phyloP scores from a whole-genome alignment of 139 green algal species.

The Micractinium conductrix region DNA sequence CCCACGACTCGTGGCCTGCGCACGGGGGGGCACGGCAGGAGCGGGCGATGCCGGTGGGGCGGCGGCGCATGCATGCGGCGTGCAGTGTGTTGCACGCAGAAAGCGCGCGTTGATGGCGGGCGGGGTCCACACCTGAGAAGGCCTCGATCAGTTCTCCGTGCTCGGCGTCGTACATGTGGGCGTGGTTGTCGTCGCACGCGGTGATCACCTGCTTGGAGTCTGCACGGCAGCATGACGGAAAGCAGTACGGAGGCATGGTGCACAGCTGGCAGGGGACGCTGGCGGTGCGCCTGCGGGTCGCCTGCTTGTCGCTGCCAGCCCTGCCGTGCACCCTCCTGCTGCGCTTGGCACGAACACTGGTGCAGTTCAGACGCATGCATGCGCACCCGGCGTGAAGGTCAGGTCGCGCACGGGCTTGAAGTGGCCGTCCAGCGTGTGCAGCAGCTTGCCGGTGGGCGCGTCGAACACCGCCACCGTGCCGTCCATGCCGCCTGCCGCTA shows the following conservation, averaged over 20 bases:
- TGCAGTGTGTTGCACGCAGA: too few relatives aligned
- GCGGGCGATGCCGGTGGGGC: neutral
- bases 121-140: slow-evolving; percentile 77
- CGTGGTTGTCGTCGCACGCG: slow-evolving; percentile 92
- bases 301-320: too few relatives aligned
- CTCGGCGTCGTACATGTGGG: slow-evolving; percentile 89
- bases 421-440: slow-evolving; percentile 81
- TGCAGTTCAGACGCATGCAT: too few relatives aligned
- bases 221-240: slow-evolving; percentile 53
- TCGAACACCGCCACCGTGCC: slow-evolving; percentile 86
- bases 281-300: too few relatives aligned
- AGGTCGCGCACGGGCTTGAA: slow-evolving; percentile 86
- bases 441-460: slow-evolving; percentile 53
- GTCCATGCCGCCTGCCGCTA: slow-evolving; percentile 83
- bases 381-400: slow-evolving; percentile 78
- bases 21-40: neutral
- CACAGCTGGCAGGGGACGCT: too few relatives aligned
- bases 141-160: slow-evolving; percentile 76
- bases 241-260: too few relatives aligned
- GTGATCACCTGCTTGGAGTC: slow-evolving; percentile 83
- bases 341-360: too few relatives aligned
- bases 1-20: slow-evolving; percentile 90
- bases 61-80: neutral
- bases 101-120: too few relatives aligned
- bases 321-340: too few relatives aligned